A percentile compares a stretch with the other conserved stretches of the same genome.
Conservation (phyloP, 2,329 filamentous ascomycete genomes). For the Penicillium psychrosexuale region DNA sequence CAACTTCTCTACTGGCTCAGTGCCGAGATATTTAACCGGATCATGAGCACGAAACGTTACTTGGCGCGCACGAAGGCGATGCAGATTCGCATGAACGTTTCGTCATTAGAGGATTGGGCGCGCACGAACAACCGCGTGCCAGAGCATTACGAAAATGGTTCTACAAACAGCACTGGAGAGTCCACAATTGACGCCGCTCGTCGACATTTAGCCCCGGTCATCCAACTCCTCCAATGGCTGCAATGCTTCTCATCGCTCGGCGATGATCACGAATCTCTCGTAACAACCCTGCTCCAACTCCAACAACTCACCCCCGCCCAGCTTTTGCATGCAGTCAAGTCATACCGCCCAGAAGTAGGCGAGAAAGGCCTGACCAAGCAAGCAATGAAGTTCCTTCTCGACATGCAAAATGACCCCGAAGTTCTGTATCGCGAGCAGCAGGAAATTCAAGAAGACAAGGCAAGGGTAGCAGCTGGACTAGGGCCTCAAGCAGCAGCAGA, state of each 20-base stretch:
- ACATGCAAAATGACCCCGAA: constrained; percentile 71
- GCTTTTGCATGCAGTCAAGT: constrained; percentile 83
- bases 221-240: constrained; percentile 94
- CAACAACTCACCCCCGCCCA: constrained; percentile 82
- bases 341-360: constrained; percentile 91
- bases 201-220: constrained; percentile 80
- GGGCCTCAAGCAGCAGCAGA: constrained; percentile 11
- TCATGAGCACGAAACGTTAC: constrained; percentile 95
- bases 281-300: constrained; percentile 85
- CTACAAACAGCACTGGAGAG: constrained; percentile 79
- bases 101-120: constrained; percentile 92
- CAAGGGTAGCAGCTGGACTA: constrained; percentile 17
- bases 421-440: constrained; percentile 47
- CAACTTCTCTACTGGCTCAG: constrained; percentile 96
- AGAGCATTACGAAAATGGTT: constrained; percentile 92
- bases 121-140: constrained; percentile 87
- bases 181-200: constrained; percentile 80
- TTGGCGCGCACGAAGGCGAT: constrained; percentile 95
- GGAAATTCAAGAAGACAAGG: constrained; percentile 31
- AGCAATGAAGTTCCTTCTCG: constrained; percentile 79
- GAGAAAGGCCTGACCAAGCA: constrained; percentile 88
- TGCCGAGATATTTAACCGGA: constrained; percentile 92
- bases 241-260: constrained; percentile 95
- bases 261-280: constrained; percentile 83
- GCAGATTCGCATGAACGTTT: constrained; percentile 99